Evolutionary conservation across 805 yeast species (phyloP), one percentile per base, ranked within the genome.

Genomic region (Yamadazyma insecticola): DNA sequence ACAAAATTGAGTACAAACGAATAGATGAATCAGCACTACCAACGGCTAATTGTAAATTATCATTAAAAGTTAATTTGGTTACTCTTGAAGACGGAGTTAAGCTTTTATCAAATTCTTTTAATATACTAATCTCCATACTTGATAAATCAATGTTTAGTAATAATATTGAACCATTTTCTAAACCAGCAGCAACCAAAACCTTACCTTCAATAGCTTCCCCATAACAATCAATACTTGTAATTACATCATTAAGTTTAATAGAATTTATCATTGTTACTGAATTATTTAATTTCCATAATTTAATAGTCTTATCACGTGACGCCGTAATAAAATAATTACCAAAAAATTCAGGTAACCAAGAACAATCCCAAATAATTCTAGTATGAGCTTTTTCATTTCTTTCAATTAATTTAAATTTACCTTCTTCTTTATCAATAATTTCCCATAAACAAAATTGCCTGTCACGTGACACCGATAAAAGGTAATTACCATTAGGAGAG

Each of bases 301-400:
- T 85, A 29, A 89, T 53, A 3, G 77, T 71, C 48, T 80, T 83
- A 54, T 92, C 98, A 54, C 98, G 75, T 2, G 95, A 81, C 0
- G 81, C 94, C 0, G 97, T 89, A 11, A 84, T 69, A 48, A 90
- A 89, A n/a, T 53, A 52, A 3, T 51, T 52, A 9, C 45, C 42
- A 3, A 34, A 22, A n/a, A 47, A 37, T 6, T 13, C 10, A 4
- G 88, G 86, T 1, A 79, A 63, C 96, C 97, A 92, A 22, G 83
- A 74, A 51, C 90, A 80, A 60, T 92, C 97, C 98, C 98, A 94
- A 25, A 92, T 76, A 46, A 92, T 90, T 56, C 97, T 76, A 2
- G 81, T 57, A 51, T 94, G 99, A 0, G 96, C 96, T 52, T 82
- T 86, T 21, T 74, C 74, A 33, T 72, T 68, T 13, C 58, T 52